These are phyloP conservation scores for button mushroom (Agaricus bisporus) DNA, from an alignment of 768 basidiomycete species.

Conservation along the genomic window DNA sequence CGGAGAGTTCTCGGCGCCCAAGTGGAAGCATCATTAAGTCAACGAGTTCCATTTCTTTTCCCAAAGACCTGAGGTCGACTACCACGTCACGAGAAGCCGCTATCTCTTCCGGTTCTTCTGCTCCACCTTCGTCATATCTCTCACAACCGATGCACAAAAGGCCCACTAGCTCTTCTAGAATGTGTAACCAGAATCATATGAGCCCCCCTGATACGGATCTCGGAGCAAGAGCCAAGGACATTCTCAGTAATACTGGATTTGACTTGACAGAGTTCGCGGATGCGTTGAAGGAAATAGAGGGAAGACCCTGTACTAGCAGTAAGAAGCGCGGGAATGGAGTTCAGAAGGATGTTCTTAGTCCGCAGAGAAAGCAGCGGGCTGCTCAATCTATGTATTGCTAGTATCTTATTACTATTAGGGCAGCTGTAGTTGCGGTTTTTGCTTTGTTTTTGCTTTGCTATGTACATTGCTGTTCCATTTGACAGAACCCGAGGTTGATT, in stretches of 20 bases:
- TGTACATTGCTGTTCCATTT: too few species aligned
- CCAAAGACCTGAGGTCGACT: not conserved
- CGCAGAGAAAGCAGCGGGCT: conserved; percentile 3
- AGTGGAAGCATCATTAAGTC: not conserved
- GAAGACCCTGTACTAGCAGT: not conserved
- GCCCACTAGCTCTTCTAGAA: too few species aligned
- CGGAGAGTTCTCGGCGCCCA: not conserved
- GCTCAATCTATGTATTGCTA: not conserved
- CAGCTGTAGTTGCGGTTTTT: not conserved
- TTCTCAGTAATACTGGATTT: conserved; percentile 20
- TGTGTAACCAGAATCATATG: not conserved
- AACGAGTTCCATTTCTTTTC: not conserved
- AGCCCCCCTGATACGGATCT: not conserved
- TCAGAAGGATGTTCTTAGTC: not conserved
- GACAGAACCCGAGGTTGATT: not conserved
- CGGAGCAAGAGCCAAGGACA: conserved; percentile 12
- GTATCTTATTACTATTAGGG: not conserved
- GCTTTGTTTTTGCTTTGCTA: too few species aligned
- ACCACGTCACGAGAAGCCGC: not conserved
- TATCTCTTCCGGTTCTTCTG: not conserved
- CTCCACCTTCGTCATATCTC: not conserved
- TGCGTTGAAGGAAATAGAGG: conserved; percentile 18
- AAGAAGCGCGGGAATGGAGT: not conserved
- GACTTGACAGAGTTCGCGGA: conserved; percentile 21
- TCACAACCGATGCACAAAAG: not conserved